phyloP scores from a whole-genome alignment of 164 flowering plant genomes.

The Taxillus chinensis region DNA sequence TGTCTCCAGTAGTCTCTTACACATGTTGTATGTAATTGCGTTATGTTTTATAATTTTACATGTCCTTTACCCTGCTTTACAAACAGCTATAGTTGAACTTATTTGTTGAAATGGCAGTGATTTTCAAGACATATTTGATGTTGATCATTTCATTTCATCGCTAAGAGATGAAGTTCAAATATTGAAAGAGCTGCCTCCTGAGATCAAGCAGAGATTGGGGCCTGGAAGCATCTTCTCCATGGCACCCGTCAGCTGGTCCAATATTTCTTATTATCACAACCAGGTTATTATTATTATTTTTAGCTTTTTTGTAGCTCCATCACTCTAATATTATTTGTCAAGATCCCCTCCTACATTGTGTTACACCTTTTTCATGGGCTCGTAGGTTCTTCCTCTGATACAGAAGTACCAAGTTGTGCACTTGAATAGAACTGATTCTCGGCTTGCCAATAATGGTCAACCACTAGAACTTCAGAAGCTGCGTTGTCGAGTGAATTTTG shows the following conservation, averaged over 20 bases:
- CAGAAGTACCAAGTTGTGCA: slow-evolving; percentile 74
- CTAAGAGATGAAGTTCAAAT: slow-evolving; percentile 83
- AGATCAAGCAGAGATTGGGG: slow-evolving; percentile 65
- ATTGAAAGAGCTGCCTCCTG: slow-evolving; percentile 71
- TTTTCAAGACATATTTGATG: slow-evolving; percentile 89
- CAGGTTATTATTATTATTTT: slow-evolving; percentile 32
- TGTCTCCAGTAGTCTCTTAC: slow-evolving; percentile 7
- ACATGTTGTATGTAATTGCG: no score
- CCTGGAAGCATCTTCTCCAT: slow-evolving; percentile 44
- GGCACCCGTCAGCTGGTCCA: slow-evolving; percentile 95
- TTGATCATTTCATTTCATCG: slow-evolving; percentile 80
- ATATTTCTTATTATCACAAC: slow-evolving; percentile 63
- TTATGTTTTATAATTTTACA: no score
- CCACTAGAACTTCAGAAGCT: slow-evolving; percentile 75
- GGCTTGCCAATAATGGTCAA: slow-evolving; percentile 79
- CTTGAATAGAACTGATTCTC: slow-evolving; percentile 77
- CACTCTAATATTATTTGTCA: not conserved
- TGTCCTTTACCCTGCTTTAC: no score
- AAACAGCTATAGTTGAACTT: not conserved
- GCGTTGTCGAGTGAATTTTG: slow-evolving; percentile 81
- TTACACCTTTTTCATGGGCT: not conserved
- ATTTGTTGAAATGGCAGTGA: slow-evolving; percentile 46
- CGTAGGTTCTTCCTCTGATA: slow-evolving; percentile 81
- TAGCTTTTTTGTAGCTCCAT: not conserved
- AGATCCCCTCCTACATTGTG: not conserved